Evolutionary conservation across 306 rosid genomes (phyloP).

Genomic region (Vicia faba): DNA sequence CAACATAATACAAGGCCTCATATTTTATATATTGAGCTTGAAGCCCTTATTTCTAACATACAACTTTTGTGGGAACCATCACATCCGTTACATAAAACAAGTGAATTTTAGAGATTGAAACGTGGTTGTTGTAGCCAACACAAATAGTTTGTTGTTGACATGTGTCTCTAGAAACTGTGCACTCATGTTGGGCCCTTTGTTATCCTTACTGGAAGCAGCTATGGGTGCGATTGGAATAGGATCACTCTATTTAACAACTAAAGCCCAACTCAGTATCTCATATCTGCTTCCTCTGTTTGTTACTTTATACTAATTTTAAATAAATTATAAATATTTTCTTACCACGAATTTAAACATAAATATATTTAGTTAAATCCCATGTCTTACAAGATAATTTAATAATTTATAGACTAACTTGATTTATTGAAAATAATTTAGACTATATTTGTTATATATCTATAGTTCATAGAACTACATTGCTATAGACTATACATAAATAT

Average conservation of each 20-base stretch:
- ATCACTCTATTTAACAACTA: slow-evolving; percentile 27
- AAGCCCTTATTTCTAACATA: slow-evolving; percentile 36
- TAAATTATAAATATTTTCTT: too few relatives aligned
- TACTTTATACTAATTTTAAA: too few relatives aligned
- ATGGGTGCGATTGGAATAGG: slow-evolving; percentile 24
- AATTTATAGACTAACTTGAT: too few relatives aligned
- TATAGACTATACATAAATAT: too few relatives aligned
- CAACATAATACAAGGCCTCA: slow-evolving; percentile 35
- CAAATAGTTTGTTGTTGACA: slow-evolving; percentile 40
- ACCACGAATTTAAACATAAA: too few relatives aligned
- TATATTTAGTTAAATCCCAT: too few relatives aligned
- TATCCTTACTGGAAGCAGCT: slow-evolving; percentile 28
- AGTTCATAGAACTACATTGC: too few relatives aligned
- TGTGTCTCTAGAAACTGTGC: slow-evolving; percentile 32
- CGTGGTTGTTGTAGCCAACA: background rate
- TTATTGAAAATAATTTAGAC: too few relatives aligned
- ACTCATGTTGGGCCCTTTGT: slow-evolving; percentile 41
- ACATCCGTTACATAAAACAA: background rate
- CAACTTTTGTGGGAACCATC: slow-evolving; percentile 15
- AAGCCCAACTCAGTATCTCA: slow-evolving; percentile 42
- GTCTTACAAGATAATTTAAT: too few relatives aligned
- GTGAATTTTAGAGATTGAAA: background rate
- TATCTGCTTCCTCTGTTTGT: too few relatives aligned
- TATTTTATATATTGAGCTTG: slow-evolving; percentile 11
- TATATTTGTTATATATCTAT: too few relatives aligned